phyloP scores from a whole-genome alignment of 768 basidiomycete species.

The Auriscalpium microsporum region DNA sequence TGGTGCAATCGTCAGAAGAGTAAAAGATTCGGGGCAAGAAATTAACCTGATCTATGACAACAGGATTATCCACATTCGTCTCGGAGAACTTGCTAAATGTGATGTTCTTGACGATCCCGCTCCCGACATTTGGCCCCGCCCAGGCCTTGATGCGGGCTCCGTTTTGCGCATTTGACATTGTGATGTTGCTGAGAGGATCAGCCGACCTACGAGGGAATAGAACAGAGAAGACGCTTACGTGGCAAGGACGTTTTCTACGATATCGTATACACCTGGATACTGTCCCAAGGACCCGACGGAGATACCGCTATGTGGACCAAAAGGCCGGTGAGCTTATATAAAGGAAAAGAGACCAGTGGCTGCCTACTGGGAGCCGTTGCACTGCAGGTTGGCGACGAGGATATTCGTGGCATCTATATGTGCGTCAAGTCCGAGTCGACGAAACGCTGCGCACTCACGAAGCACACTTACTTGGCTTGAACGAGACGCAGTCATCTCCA shows the following conservation, averaged over 20 bases:
- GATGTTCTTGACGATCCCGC: constrained; percentile 49
- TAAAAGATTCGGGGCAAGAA: neutral
- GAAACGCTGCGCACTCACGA: neutral
- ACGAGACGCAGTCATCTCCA: constrained; percentile 53
- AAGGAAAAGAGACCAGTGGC: neutral
- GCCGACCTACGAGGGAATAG: neutral
- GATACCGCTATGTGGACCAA: constrained; percentile 35
- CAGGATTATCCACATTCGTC: constrained; percentile 47
- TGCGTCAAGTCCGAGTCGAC: neutral
- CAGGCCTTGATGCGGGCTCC: constrained; percentile 64
- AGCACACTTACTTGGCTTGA: constrained; percentile 38
- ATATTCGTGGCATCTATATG: constrained; percentile 42
- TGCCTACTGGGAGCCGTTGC: constrained; percentile 49
- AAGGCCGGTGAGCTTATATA: neutral
- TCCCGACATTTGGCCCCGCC: constrained; percentile 51
- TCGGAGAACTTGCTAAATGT: constrained; percentile 45
- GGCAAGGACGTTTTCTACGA: constrained; percentile 52
- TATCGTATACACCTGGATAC: constrained; percentile 40
- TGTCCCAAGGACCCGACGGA: constrained; percentile 55
- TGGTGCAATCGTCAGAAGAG: constrained; percentile 11
- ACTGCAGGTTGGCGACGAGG: constrained; percentile 46
- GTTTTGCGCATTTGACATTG: constrained; percentile 54
- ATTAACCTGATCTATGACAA: constrained; percentile 48
- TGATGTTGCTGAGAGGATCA: constrained; percentile 34
- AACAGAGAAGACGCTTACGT: constrained; percentile 25